Conservation (phyloP, 441 rosid species). For the Gossypium lobatum region DNA sequence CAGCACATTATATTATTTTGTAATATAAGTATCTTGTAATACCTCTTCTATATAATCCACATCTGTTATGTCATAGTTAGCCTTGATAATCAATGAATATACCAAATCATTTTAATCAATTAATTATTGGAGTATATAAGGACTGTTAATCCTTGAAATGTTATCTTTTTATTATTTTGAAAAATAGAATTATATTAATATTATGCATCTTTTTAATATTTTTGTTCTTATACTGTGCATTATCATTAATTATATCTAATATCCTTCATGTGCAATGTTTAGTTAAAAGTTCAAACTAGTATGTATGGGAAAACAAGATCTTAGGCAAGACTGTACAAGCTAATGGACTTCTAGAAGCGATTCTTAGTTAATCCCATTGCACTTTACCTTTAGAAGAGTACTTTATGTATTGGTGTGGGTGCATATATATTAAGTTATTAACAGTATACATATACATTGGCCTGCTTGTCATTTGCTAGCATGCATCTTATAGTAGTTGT, state of each 20-base stretch:
- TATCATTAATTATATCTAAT: too few relatives aligned
- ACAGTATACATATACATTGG: not conserved
- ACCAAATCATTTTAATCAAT: too few relatives aligned
- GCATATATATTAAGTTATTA: not conserved
- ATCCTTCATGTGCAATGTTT: too few relatives aligned
- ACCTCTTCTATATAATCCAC: not conserved
- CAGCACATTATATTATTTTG: not conserved
- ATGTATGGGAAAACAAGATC: not conserved
- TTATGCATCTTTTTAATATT: too few relatives aligned
- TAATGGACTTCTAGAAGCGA: not conserved
- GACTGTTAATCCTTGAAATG: not conserved
- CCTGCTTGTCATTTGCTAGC: not conserved
- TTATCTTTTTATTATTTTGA: not conserved
- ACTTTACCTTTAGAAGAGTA: not conserved
- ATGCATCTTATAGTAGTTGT: not conserved
- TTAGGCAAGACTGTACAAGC: not conserved
- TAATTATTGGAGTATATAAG: not conserved
- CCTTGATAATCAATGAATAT: not conserved
- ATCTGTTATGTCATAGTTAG: not conserved
- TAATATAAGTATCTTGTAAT: not conserved
- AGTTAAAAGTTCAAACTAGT: too few relatives aligned
- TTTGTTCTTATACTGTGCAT: too few relatives aligned
- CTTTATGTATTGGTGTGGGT: not conserved
- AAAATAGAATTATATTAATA: too few relatives aligned
- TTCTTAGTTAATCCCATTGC: not conserved